Percentiles rank a stretch among this genome's conserved stretches.
These are phyloP conservation scores for Claviceps digitariae DNA, from an alignment of 2,329 filamentous ascomycete species.

Conservation along the genomic window DNA sequence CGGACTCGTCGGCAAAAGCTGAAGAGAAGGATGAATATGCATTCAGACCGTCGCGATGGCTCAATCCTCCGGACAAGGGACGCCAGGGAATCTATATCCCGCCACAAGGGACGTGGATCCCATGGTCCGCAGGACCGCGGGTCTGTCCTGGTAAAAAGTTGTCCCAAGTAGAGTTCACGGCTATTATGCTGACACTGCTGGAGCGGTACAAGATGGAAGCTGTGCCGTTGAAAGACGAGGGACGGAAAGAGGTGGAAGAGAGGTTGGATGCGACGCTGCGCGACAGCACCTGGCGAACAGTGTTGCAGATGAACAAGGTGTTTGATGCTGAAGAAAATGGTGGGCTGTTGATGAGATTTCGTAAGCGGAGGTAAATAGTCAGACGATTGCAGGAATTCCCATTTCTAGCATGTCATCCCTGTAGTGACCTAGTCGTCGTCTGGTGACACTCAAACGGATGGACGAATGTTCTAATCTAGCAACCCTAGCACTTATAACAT, in stretches of 20 bases:
- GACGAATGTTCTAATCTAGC: too few relatives aligned
- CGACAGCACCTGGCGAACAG: neutral
- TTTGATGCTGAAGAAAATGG: neutral
- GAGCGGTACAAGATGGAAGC: neutral
- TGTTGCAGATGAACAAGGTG: constrained; percentile 3
- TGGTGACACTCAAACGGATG: too few relatives aligned
- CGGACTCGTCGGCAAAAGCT: neutral
- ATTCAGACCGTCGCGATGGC: constrained; percentile 27
- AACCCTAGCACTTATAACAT: too few relatives aligned
- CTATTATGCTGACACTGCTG: constrained; percentile 25
- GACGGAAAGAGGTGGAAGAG: neutral
- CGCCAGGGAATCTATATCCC: neutral
- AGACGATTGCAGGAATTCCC: too few relatives aligned
- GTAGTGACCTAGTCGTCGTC: too few relatives aligned
- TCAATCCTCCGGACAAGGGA: constrained; percentile 9
- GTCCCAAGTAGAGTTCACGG: constrained; percentile 40
- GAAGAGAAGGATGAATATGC: neutral
- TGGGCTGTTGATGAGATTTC: neutral
- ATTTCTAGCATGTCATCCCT: too few relatives aligned
- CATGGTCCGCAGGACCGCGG: constrained; percentile 35
- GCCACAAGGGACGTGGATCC: constrained; percentile 24
- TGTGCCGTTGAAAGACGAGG: neutral
- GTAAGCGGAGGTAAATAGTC: neutral
- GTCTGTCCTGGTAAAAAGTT: constrained; percentile 41
- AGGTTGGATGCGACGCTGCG: constrained; percentile 2